Evolutionary conservation across 2,329 filamentous ascomycete genomes (phyloP), one percentile per base, ranked within the genome.

Genomic region (Zymoseptoria passerinii): DNA sequence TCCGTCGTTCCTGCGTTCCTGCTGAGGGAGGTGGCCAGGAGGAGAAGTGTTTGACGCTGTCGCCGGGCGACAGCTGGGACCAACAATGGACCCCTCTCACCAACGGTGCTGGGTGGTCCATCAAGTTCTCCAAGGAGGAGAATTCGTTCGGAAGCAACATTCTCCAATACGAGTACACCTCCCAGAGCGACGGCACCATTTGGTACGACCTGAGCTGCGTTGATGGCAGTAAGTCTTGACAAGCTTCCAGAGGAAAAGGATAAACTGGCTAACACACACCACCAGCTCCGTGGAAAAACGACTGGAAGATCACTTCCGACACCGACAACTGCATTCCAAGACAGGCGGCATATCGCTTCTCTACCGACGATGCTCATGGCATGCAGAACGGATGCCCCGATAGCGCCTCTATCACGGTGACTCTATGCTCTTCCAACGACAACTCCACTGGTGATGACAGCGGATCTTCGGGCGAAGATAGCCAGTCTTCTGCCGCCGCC

Each of bases 161-260:
- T 61, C 64, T 73, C 54, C 72, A 74, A 59, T 73, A 71, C 60
- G 72, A 74, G 66, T 74, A 74, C 64, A 73, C 72, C 50, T 72
- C 64, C 63, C 70, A 72, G 56, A 63, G 68, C 56, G 70, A 71
- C 54, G 66, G 65, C 58, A 71, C 62, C 54, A 71, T 74, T 64
- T 74, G 72, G 72, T 73, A 70, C 63, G 72, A 74, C 64, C 58
- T 73, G 62, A 72, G 68, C 65, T 68, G 70, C 51, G 70, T 74
- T 54, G 65, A 72, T 60, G 72, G 72, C 54, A 71, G 73, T 44
- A 44, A 44, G 35, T 44, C 16, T 44, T 4, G n/a, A 44, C 13
- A n/a, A 16, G 35, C 3, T 16, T 16, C 13, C 35, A 44, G 35
- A 44, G 35, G 13, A 44, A 16, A 16, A 10, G 13, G 10, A 16